phyloP scores from a whole-genome alignment of 768 basidiomycete species.

The Rubroboletus pulcherrimus region DNA sequence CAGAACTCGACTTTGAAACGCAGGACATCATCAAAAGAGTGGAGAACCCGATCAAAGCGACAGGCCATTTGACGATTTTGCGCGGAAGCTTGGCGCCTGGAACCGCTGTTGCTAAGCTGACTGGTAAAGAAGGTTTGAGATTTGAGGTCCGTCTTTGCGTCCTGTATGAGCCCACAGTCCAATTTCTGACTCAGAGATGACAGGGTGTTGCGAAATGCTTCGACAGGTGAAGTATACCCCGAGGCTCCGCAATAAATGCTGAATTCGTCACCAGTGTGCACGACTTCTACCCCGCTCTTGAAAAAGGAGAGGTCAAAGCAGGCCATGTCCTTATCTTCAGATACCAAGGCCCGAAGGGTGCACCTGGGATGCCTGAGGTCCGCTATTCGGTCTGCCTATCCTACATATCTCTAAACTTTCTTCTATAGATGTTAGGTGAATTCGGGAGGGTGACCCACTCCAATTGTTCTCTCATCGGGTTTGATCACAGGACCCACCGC shows the following conservation, averaged over 20 bases:
- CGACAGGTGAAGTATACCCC: constrained; percentile 46
- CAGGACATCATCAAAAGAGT: constrained; percentile 77
- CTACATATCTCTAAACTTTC: not conserved
- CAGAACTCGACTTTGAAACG: constrained; percentile 62
- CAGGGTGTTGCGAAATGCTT: constrained; percentile 77
- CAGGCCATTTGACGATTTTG: constrained; percentile 84
- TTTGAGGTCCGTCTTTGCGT: constrained; percentile 58
- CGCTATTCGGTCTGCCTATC: constrained; percentile 1
- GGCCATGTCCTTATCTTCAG: constrained; percentile 79
- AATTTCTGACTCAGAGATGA: constrained; percentile 1
- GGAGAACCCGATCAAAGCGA: constrained; percentile 78
- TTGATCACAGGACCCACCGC: constrained; percentile 61
- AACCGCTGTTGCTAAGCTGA: constrained; percentile 87
- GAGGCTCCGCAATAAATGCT: not conserved
- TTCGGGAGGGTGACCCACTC: not conserved
- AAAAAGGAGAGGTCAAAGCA: constrained; percentile 67
- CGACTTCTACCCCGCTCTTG: constrained; percentile 70
- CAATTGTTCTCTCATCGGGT: not conserved
- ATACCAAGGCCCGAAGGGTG: constrained; percentile 88
- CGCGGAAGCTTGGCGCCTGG: constrained; percentile 87
- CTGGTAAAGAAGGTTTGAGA: constrained; percentile 83
- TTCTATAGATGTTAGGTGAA: constrained; percentile 43
- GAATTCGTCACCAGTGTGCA: constrained; percentile 43
- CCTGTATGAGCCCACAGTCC: not conserved
- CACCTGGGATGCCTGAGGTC: constrained; percentile 89